phyloP scores from a whole-genome alignment of 768 basidiomycete species.

The Hygrocybe coccinea region DNA sequence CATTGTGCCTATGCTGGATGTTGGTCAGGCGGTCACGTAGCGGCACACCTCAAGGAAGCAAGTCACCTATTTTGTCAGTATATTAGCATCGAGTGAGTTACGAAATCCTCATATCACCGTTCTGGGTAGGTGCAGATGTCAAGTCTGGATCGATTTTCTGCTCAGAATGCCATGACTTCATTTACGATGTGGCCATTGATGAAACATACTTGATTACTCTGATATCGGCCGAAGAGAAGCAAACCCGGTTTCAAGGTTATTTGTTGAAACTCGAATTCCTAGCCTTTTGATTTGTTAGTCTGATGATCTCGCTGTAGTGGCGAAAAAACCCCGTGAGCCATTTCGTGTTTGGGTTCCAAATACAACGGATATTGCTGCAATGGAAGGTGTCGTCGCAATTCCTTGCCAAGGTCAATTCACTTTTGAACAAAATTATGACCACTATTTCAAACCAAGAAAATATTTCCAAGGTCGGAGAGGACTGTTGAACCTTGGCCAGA shows the following conservation, averaged over 20 bases:
- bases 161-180: constrained; percentile 65
- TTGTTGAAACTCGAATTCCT: neutral
- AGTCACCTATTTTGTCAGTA: constrained; percentile 65
- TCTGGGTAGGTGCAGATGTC: constrained; percentile 59
- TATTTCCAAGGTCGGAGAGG: constrained; percentile 63
- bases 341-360: constrained; percentile 39
- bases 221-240: constrained; percentile 55
- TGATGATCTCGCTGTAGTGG: constrained; percentile 22
- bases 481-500: constrained; percentile 83
- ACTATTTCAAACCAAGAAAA: neutral
- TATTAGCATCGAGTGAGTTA: neutral
- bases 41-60: constrained; percentile 50
- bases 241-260: constrained; percentile 56
- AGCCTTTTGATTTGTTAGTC: neutral
- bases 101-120: neutral
- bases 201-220: constrained; percentile 39
- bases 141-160: constrained; percentile 76
- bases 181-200: constrained; percentile 56
- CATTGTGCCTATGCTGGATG: constrained; percentile 69
- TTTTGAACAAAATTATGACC: neutral
- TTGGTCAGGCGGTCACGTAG: constrained; percentile 57
- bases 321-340: constrained; percentile 33
- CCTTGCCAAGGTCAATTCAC: constrained; percentile 66
- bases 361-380: constrained; percentile 35
- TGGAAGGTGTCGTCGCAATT: constrained; percentile 48